Conservation (phyloP, 495 filamentous ascomycete species). For the Neurospora sp. region DNA sequence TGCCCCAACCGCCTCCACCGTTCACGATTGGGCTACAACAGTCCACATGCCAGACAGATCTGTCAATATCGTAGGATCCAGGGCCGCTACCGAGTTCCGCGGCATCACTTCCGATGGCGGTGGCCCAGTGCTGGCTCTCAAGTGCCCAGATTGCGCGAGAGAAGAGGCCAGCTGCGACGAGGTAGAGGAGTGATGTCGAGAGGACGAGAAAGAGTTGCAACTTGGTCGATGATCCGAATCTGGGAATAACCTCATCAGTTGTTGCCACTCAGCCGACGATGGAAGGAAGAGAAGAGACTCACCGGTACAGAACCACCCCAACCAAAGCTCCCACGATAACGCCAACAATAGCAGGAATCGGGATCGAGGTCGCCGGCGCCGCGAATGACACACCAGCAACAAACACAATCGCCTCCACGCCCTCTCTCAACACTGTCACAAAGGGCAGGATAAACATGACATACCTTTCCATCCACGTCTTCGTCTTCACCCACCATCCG, state of each 20-base stretch:
- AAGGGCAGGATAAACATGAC: conserved; percentile 76
- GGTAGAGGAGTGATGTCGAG: conserved; percentile 76
- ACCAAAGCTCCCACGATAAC: conserved; percentile 50
- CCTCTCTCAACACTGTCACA: conserved; percentile 74
- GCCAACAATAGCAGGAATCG: conserved; percentile 60
- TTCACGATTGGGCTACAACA: conserved; percentile 66
- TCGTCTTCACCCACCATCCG: conserved; percentile 23
- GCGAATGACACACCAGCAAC: conserved; percentile 69
- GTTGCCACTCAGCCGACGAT: background rate
- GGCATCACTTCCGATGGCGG: conserved; percentile 58
- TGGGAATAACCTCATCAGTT: conserved; percentile 7
- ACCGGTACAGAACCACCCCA: conserved; percentile 72
- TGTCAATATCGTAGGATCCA: conserved; percentile 77
- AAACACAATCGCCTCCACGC: conserved; percentile 73
- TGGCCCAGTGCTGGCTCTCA: conserved; percentile 55
- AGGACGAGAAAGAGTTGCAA: conserved; percentile 71
- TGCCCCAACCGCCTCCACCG: conserved; percentile 77
- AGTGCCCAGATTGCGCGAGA: conserved; percentile 68
- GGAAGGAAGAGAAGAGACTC: conserved; percentile 22
- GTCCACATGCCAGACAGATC: conserved; percentile 88
- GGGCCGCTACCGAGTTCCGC: conserved; percentile 65
- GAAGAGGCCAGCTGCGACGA: conserved; percentile 77
- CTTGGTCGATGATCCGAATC: conserved; percentile 44
- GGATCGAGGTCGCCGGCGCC: conserved; percentile 63
- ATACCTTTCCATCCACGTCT: conserved; percentile 62